Base-by-base conservation (phyloP, 208 protist species). In the Vickermania ingenoplastis region DNA sequence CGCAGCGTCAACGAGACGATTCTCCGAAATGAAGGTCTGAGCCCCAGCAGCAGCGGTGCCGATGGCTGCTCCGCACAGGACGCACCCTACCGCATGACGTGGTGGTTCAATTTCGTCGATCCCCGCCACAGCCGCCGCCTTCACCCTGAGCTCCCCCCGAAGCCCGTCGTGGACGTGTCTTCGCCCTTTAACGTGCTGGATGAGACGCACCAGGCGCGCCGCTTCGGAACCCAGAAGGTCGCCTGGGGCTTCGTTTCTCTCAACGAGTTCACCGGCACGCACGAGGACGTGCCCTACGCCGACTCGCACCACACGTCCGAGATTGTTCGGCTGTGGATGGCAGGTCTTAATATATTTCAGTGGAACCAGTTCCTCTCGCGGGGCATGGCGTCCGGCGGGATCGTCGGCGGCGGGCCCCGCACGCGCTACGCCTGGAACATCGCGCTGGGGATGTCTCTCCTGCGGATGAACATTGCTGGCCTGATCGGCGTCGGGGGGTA, bases 261-360 rank as follows among this genome's bases (percentile, higher is more conserved):
- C 11, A 87, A 86, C 61, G 75, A 78, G 54, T 90, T 89, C 41
- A 82, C 74, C 17, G 82, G 86, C 26, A 49, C 58, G 13, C 59
- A 75, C 27, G 86, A 92, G 71, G 78, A 92, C 57, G 83, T 90
- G 26, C 86, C 86, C 14, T 92, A 92, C 78, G 79, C 82, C 17
- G 75, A 89, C 48, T 77, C 74, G 1, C 72, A 89, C 63, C 79
- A 90, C 75, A 89, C 81, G 17, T 74, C 56, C 36, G 81, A 89
- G 60, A 75, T 81, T 21, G 77, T 88, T 31, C 74, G 77, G 53
- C 71, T 79, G 65, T 87, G 76, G 78, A 73, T 90, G 63, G 50
- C 36, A 25, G 73, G 45, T 1, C 59, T 85, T 11, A 89, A 92
- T 54, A 69, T 88, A 21, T 87, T 74, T 73, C 75, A 79, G 28